These are phyloP conservation scores for Zarea fungicola DNA, from an alignment of 2,329 filamentous ascomycete species.

Conservation along the genomic window DNA sequence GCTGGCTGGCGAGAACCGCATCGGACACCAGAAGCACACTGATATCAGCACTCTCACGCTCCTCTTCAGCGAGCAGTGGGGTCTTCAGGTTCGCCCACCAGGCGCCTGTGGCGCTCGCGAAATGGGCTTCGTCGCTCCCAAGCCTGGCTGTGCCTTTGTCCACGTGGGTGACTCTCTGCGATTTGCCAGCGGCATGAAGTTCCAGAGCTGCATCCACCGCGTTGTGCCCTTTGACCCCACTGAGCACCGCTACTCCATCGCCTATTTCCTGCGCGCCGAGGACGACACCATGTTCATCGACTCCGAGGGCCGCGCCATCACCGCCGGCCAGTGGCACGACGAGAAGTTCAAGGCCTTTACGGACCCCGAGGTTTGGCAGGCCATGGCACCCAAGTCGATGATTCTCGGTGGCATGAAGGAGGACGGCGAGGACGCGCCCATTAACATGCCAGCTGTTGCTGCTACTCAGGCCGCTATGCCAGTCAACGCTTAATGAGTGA, in stretches of 20 bases:
- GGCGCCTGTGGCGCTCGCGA: slow-evolving; percentile 33
- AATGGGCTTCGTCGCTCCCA: slow-evolving; percentile 50
- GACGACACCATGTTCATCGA: slow-evolving; percentile 52
- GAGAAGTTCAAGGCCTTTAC: slow-evolving; percentile 50
- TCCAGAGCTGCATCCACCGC: slow-evolving; percentile 53
- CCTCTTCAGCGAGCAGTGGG: slow-evolving; percentile 52
- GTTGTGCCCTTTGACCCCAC: slow-evolving; percentile 47
- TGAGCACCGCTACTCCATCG: slow-evolving; percentile 54
- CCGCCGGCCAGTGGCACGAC: slow-evolving; percentile 50
- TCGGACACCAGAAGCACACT: slow-evolving; percentile 53
- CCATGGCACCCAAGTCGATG: slow-evolving; percentile 43
- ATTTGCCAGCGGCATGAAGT: slow-evolving; percentile 47
- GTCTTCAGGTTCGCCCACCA: slow-evolving; percentile 51
- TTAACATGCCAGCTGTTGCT: not conserved
- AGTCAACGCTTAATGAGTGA: slow-evolving; percentile 12
- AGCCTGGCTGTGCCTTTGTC: slow-evolving; percentile 46
- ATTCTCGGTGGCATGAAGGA: slow-evolving; percentile 47
- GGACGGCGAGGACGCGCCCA: slow-evolving; percentile 24
- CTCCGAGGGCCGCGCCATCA: slow-evolving; percentile 47
- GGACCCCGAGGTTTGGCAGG: slow-evolving; percentile 38
- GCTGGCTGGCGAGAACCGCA: slow-evolving; percentile 34
- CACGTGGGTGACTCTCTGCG: slow-evolving; percentile 56
- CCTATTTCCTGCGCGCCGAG: slow-evolving; percentile 54
- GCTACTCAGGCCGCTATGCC: slow-evolving; percentile 4
- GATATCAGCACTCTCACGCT: slow-evolving; percentile 52